Conservation (phyloP, 2,329 filamentous ascomycete genomes). For the Cladophialophora exuberans region DNA sequence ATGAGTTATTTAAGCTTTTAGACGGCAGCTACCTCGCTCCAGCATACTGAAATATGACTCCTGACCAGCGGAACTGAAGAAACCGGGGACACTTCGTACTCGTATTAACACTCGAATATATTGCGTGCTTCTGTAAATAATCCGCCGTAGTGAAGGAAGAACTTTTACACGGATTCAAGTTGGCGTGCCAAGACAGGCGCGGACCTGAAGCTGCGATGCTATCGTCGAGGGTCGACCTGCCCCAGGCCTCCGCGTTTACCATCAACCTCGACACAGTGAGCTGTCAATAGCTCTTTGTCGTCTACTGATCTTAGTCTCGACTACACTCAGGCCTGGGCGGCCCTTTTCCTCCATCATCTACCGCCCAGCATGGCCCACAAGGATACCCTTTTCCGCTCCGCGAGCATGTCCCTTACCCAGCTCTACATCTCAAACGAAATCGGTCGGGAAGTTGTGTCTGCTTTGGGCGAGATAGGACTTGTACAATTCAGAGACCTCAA, state of each 20-base stretch:
- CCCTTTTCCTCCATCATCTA: slow-evolving; percentile 9
- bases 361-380: slow-evolving; percentile 60
- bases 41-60: no score
- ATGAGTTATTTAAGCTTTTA: no score
- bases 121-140: neutral
- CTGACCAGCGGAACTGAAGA: no score
- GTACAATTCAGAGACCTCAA: slow-evolving; percentile 99
- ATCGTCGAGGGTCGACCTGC: slow-evolving; percentile 16
- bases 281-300: slow-evolving; percentile 17
- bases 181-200: slow-evolving; percentile 13
- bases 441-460: slow-evolving; percentile 94
- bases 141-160: slow-evolving; percentile 6
- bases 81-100: no score
- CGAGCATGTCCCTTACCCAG: slow-evolving; percentile 99
- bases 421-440: slow-evolving; percentile 99
- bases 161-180: slow-evolving; percentile 15
- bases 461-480: slow-evolving; percentile 90
- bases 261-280: slow-evolving; percentile 11
- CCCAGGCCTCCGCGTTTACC: slow-evolving; percentile 22
- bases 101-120: no score
- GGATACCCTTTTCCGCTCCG: slow-evolving; percentile 98
- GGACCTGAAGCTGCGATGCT: slow-evolving; percentile 15
- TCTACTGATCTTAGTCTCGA: neutral
- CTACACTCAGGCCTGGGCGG: slow-evolving; percentile 31
- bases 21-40: no score